Evolutionary conservation across 1,139 yeast species (phyloP).

Genomic region (Geotrichum citri-aurantii): DNA sequence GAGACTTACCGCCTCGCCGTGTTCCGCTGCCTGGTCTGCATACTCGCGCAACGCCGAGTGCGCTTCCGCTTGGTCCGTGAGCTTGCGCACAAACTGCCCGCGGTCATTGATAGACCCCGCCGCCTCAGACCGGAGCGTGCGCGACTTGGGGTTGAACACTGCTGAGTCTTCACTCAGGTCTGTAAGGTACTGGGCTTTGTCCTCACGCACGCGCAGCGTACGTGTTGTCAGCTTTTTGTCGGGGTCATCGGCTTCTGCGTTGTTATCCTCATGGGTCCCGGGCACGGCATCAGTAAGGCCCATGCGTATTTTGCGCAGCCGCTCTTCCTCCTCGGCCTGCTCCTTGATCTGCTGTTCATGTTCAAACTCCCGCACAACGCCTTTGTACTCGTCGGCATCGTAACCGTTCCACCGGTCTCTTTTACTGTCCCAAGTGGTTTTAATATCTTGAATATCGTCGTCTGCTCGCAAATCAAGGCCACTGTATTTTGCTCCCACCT

Average conservation of each 20-base stretch:
- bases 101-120: constrained; percentile 47
- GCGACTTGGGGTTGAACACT: constrained; percentile 52
- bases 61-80: constrained; percentile 49
- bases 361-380: constrained; percentile 46
- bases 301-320: background rate
- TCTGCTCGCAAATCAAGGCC: constrained; percentile 32
- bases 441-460: constrained; percentile 30
- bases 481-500: constrained; percentile 37
- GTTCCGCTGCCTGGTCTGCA: constrained; percentile 47
- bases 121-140: constrained; percentile 40
- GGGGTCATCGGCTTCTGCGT: background rate
- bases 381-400: constrained; percentile 53
- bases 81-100: constrained; percentile 49
- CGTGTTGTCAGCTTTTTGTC: constrained; percentile 18
- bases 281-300: background rate
- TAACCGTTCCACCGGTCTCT: constrained; percentile 79
- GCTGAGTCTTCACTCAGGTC: constrained; percentile 35
- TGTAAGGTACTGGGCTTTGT: constrained; percentile 47
- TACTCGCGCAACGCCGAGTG: constrained; percentile 42
- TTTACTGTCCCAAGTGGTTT: constrained; percentile 53
- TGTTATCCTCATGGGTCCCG: constrained; percentile 3
- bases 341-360: constrained; percentile 24
- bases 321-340: constrained; percentile 19
- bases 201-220: constrained; percentile 46
- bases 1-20: constrained; percentile 42